Evolutionary conservation across 345 rosid genomes (phyloP).

Genomic region (Salix udensis): DNA sequence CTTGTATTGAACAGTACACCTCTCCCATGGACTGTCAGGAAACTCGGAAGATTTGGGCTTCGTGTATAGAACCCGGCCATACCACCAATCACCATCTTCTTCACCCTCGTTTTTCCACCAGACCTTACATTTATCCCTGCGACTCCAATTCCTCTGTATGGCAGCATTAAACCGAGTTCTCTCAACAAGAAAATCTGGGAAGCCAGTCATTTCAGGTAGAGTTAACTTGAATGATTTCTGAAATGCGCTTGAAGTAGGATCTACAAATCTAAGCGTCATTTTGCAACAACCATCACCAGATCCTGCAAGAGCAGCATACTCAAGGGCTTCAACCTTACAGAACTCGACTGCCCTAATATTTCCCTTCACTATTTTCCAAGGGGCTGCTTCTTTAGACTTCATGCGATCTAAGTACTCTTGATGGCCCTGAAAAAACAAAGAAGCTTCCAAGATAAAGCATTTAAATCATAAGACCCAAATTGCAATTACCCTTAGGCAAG

Average conservation of each 20-base stretch:
- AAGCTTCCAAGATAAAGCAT: background rate
- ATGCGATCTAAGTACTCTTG: constrained; percentile 56
- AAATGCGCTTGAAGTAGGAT: constrained; percentile 57
- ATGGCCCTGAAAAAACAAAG: constrained; percentile 68
- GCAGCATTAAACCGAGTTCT: constrained; percentile 85
- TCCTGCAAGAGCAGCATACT: constrained; percentile 81
- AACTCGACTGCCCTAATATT: constrained; percentile 73
- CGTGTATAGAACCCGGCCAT: constrained; percentile 69
- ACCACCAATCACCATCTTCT: constrained; percentile 95
- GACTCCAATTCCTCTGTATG: constrained; percentile 71
- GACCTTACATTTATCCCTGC: constrained; percentile 86
- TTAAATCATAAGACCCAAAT: background rate
- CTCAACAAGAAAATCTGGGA: constrained; percentile 96
- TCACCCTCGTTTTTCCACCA: constrained; percentile 94
- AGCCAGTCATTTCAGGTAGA: constrained; percentile 73
- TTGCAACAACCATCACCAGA: constrained; percentile 98
- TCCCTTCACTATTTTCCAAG: constrained; percentile 63
- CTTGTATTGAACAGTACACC: constrained; percentile 68
- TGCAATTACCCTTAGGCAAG: constrained; percentile 1
- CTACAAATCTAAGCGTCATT: constrained; percentile 74
- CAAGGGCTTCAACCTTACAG: constrained; percentile 76
- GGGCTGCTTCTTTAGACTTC: constrained; percentile 54
- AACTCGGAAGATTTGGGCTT: constrained; percentile 70
- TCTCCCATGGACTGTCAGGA: constrained; percentile 97
- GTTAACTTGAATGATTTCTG: constrained; percentile 59